phyloP scores from a whole-genome alignment of 352 stramenopile genomes.

The Globisporangium camurandrum region DNA sequence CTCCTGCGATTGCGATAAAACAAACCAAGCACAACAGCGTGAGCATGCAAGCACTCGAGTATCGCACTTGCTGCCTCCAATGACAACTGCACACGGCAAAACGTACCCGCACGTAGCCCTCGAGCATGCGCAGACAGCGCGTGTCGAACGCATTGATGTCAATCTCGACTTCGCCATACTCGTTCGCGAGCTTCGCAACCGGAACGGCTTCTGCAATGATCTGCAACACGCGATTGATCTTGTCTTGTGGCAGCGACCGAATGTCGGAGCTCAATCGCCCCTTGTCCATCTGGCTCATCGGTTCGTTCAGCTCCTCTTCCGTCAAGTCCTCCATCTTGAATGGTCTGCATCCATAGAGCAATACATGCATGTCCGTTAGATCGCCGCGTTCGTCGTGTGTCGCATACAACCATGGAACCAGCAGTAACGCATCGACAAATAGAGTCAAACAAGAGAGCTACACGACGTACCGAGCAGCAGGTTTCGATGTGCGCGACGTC shows the following conservation, averaged over 20 bases:
- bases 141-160: slow-evolving; percentile 88
- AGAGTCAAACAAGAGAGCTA: background rate
- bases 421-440: background rate
- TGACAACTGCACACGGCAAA: background rate
- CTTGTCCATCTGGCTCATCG: slow-evolving; percentile 83
- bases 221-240: slow-evolving; percentile 84
- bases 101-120: slow-evolving; percentile 85
- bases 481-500: slow-evolving; percentile 36
- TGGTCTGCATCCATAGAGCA: slow-evolving; percentile 31
- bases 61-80: slow-evolving; percentile 11
- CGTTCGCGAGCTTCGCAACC: slow-evolving; percentile 76
- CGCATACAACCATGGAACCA: background rate
- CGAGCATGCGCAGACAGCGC: slow-evolving; percentile 79
- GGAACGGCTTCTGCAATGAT: slow-evolving; percentile 85
- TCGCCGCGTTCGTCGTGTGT: no score
- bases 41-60: slow-evolving; percentile 12
- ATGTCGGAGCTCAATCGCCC: slow-evolving; percentile 75
- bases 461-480: slow-evolving; percentile 42
- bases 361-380: slow-evolving; percentile 6
- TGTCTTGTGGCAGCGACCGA: slow-evolving; percentile 73
- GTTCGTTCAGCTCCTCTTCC: slow-evolving; percentile 80
- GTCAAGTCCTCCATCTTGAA: slow-evolving; percentile 88
- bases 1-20: slow-evolving; percentile 34
- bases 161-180: slow-evolving; percentile 85
- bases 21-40: slow-evolving; percentile 4